A percentile compares a stretch with the other conserved stretches of the same genome.
phyloP scores from a whole-genome alignment of 2,329 filamentous ascomycete species.

The Neurospora crassa region DNA sequence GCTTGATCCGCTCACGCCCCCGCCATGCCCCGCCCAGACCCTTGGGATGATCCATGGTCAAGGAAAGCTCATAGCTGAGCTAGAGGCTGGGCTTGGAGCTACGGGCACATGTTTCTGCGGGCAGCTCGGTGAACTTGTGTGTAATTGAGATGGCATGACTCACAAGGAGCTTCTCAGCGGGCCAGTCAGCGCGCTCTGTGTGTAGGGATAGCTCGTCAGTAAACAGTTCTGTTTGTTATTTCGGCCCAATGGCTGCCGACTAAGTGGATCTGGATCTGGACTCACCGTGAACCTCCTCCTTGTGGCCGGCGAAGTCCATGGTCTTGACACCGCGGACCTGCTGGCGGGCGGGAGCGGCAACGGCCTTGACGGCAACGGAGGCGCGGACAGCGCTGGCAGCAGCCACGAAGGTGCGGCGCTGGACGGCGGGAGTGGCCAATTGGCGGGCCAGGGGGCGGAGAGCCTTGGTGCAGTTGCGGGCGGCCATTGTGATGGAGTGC shows the following conservation, averaged over 20 bases:
- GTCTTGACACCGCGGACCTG: slow-evolving; percentile 91
- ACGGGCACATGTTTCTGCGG: neutral
- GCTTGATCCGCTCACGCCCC: slow-evolving; percentile 3
- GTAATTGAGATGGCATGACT: slow-evolving; percentile 30
- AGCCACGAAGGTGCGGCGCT: slow-evolving; percentile 54
- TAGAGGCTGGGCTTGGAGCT: neutral
- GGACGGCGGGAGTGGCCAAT: slow-evolving; percentile 48
- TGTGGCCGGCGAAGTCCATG: slow-evolving; percentile 93
- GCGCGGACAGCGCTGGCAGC: slow-evolving; percentile 47
- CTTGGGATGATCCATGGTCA: slow-evolving; percentile 9
- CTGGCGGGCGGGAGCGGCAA: slow-evolving; percentile 39
- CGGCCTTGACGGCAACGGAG: slow-evolving; percentile 29
- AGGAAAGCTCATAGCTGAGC: slow-evolving; percentile 2
- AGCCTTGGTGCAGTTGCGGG: slow-evolving; percentile 62
- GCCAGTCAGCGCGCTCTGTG: slow-evolving; percentile 94
- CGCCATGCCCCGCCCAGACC: neutral
- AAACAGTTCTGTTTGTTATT: neutral
- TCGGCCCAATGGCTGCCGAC: neutral
- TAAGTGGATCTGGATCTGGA: neutral
- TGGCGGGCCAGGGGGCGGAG: slow-evolving; percentile 56
- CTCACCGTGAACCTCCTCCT: slow-evolving; percentile 86
- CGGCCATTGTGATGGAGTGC: slow-evolving; percentile 56
- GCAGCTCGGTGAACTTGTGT: neutral
- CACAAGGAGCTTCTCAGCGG: slow-evolving; percentile 93
- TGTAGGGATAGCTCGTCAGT: neutral